Conservation (phyloP, 306 rosid species). For the Castanea mollissima region DNA sequence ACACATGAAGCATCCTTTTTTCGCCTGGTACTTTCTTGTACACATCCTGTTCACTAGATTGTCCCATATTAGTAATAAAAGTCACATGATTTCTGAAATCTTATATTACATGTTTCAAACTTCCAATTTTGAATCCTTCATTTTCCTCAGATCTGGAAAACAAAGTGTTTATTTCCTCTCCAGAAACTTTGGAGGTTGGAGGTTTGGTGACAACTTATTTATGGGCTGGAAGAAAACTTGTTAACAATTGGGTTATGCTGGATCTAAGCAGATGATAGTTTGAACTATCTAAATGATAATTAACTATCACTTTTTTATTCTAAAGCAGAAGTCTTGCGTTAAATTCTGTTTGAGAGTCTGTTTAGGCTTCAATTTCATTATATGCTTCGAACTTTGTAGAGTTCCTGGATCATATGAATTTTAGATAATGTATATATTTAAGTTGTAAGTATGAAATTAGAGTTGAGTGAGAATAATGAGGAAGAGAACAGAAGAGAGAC, state of each 20-base stretch:
- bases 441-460: too few species aligned
- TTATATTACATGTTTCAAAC: not conserved
- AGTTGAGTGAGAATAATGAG: too few species aligned
- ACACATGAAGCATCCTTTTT: not conserved
- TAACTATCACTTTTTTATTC: not conserved
- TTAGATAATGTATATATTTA: too few species aligned
- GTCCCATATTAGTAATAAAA: not conserved
- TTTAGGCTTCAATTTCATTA: too few species aligned
- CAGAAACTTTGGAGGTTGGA: not conserved
- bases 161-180: not conserved
- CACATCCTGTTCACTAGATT: too few species aligned
- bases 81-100: not conserved
- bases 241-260: not conserved
- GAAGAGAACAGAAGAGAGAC: too few species aligned
- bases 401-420: too few species aligned
- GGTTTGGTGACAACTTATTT: not conserved
- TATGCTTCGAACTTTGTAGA: too few species aligned
- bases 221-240: slow-evolving; percentile 1
- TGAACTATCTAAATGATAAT: not conserved
- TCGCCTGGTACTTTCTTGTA: too few species aligned
- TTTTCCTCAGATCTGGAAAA: not conserved
- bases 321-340: not conserved
- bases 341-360: not conserved
- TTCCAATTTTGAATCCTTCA: not conserved
- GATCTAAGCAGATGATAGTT: not conserved